These are phyloP conservation scores for Claviceps paspali DNA, from an alignment of 2,329 filamentous ascomycete genomes.

Conservation along the genomic window DNA sequence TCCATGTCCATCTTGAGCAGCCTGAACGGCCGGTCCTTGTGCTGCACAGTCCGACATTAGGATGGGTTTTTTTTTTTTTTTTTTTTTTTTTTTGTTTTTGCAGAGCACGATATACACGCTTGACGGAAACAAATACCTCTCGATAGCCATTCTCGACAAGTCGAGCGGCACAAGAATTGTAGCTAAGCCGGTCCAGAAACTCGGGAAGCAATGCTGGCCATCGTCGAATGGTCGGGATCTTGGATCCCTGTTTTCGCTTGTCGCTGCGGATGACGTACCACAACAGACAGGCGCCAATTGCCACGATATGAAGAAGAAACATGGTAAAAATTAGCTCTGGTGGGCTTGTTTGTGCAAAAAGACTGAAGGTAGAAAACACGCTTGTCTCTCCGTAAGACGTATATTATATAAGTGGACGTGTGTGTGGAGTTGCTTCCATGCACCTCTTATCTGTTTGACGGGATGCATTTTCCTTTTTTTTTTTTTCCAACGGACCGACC, in stretches of 20 bases:
- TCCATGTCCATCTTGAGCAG: constrained; percentile 9
- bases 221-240: constrained; percentile 4
- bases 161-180: constrained; percentile 4
- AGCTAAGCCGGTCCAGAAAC: constrained; percentile 7
- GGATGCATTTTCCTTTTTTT: too few relatives aligned
- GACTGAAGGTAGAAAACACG: too few relatives aligned
- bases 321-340: neutral
- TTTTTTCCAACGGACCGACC: too few relatives aligned
- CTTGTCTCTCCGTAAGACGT: too few relatives aligned
- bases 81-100: too few relatives aligned
- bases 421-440: neutral
- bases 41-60: too few relatives aligned
- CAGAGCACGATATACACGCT: too few relatives aligned
- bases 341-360: too few relatives aligned
- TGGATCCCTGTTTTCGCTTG: constrained; percentile 1
- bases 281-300: neutral
- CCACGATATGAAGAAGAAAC: neutral
- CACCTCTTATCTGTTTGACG: constrained; percentile 2
- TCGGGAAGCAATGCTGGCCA: constrained; percentile 6
- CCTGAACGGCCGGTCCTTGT: constrained; percentile 6
- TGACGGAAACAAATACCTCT: too few relatives aligned
- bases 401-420: too few relatives aligned
- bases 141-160: constrained; percentile 6
- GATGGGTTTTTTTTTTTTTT: neutral
- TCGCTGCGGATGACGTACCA: neutral